Base-by-base conservation (phyloP, 2,329 filamentous ascomycete species). In the Fragosphaeria purpurea region DNA sequence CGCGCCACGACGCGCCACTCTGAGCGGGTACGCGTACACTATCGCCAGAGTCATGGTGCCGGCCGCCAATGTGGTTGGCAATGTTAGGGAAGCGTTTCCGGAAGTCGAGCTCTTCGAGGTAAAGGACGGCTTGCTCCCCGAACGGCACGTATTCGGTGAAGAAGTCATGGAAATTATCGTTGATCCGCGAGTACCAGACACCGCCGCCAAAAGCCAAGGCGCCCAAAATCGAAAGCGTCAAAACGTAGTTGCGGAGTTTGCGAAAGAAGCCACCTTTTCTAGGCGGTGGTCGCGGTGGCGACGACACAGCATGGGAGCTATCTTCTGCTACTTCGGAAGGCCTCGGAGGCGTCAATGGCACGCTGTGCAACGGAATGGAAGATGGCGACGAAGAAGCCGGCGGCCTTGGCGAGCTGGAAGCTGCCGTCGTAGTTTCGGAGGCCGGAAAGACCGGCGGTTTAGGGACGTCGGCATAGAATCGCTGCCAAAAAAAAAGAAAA, bases 121-220 rank as follows among this genome's bases (percentile, higher is more conserved):
- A 97, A 32, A 95, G 80, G 44, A 98, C 91, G 13, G 86, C 86
- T 65, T 95, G 88, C 70, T 98, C 93, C 61, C 90, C 93, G 59
- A 86, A 95, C 30, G 93, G 93, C 13, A 98, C 71, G 67, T 91
- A 98, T 70, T 96, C 90, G 61, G 90, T 97, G 71, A 98, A 98
- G 74, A 96, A 64, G 69, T 98, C 93, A 70, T 98, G 91, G 78
- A 97, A 98, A 70, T 88, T 95, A 74, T 98, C 93, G 63, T 85
- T 95, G 68, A 93, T 78, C 57, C 95, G 82, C 50, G 93, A 91
- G 68, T 95, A 93, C 75, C 86, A 95, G 50, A 96, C 83, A 58
- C 91, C 89, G 57, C 89, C 89, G 50, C 79, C 86, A 61, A 95
- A 98, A 40, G 85, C 83, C 43, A 94, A 68, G 6, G 81, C 80